Percentiles rank a stretch among this genome's conserved stretches.
Conservation (phyloP, 768 basidiomycete genomes). For the Lactarius hengduanensis region DNA sequence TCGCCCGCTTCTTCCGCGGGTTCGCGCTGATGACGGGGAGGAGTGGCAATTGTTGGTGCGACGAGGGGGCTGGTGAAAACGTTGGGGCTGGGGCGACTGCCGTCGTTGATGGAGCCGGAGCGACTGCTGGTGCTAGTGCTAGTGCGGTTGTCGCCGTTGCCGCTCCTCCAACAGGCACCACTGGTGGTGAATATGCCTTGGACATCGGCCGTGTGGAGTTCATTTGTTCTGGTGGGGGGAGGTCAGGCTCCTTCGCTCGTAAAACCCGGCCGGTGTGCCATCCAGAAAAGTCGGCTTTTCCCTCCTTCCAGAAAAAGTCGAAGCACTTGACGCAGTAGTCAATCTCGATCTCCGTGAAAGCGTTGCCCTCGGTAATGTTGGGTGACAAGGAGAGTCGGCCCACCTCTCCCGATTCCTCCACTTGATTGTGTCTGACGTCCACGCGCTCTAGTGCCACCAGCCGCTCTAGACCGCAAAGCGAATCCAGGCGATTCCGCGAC, state of each 20-base stretch:
- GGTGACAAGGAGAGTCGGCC: slow-evolving; percentile 79
- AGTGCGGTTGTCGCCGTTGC: background rate
- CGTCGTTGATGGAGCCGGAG: background rate
- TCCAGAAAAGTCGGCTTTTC: slow-evolving; percentile 74
- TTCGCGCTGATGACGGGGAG: slow-evolving; percentile 42
- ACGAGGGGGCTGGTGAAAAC: slow-evolving; percentile 33
- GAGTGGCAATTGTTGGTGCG: slow-evolving; percentile 47
- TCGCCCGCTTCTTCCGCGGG: slow-evolving; percentile 55
- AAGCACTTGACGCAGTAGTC: slow-evolving; percentile 70
- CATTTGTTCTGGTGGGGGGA: slow-evolving; percentile 48
- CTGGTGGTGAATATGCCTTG: slow-evolving; percentile 55
- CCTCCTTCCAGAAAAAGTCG: slow-evolving; percentile 80
- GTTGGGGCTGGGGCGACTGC: background rate
- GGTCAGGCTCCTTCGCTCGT: slow-evolving; percentile 63
- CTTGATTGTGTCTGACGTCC: slow-evolving; percentile 75
- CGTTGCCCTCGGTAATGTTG: slow-evolving; percentile 77
- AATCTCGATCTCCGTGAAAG: slow-evolving; percentile 30
- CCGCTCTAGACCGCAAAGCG: slow-evolving; percentile 94
- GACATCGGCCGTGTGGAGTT: slow-evolving; percentile 48
- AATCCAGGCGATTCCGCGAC: slow-evolving; percentile 84
- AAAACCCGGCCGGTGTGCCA: slow-evolving; percentile 64
- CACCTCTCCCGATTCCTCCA: slow-evolving; percentile 83
- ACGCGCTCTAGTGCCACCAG: slow-evolving; percentile 78
- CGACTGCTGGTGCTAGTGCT: background rate
- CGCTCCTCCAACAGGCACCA: slow-evolving; percentile 53